Evolutionary conservation across 73 alveolate genomes (phyloP).

Genomic region (Paraurostyla sp.): DNA sequence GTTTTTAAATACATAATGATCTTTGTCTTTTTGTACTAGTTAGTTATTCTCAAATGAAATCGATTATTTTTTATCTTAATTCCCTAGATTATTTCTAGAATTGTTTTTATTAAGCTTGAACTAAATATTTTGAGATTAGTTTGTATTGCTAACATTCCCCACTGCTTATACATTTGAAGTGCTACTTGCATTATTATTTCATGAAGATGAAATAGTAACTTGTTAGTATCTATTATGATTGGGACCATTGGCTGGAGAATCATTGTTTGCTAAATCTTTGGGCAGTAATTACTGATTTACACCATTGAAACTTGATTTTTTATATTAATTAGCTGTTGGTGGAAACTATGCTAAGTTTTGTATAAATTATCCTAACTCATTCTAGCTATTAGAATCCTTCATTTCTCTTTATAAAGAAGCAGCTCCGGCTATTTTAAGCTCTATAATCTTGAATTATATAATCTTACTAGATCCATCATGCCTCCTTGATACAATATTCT

Average conservation of each 20-base stretch:
- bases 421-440: constrained; percentile 30
- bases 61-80: neutral
- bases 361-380: neutral
- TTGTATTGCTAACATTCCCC: neutral
- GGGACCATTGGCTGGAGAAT: neutral
- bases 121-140: neutral
- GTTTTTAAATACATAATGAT: neutral
- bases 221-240: neutral
- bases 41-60: neutral
- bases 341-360: neutral
- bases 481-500: neutral
- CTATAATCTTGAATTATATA: neutral
- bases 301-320: neutral
- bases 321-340: neutral
- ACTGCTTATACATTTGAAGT: neutral
- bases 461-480: neutral
- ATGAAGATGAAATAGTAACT: neutral
- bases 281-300: neutral
- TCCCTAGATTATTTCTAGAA: neutral
- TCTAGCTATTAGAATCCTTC: neutral
- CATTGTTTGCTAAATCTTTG: neutral
- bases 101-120: neutral
- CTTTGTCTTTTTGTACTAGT: neutral
- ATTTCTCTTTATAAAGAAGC: constrained; percentile 40
- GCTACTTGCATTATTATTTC: neutral